Evolutionary conservation across 2,329 filamentous ascomycete species (phyloP), one percentile per base, ranked within the genome.

Genomic region (Stenocarpella maydis): DNA sequence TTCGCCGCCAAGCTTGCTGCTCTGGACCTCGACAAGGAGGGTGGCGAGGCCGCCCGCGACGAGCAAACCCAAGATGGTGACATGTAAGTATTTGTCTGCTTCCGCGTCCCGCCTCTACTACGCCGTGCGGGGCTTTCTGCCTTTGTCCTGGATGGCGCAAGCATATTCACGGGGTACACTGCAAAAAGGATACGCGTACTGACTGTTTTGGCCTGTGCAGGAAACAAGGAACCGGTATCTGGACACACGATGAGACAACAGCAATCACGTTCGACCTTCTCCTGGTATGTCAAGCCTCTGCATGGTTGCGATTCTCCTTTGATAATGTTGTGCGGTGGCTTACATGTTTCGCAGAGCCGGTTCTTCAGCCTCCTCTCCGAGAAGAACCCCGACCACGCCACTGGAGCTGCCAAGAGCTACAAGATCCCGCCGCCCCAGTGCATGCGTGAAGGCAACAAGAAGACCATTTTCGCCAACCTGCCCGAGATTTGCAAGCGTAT

Each of bases 401-500:
- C 93, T 72, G 93, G 90, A 80, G 94, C 94, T 74, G 90, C 91
- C 78, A 96, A 94, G 87, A 97, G 92, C 82, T 99, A 98, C 90
- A 98, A 98, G 90, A 99, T 99, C 76, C 96, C 96, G 65, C 96
- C 96, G 65, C 96, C 96, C 63, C 96, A 99, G 86, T 98, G 96
- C 85, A 90, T 98, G 79, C 95, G 96, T 85, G 96, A 99, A 94
- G 96, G 96, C 81, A 99, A 99, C 90, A 97, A 97, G 90, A 97
- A 97, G 91, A 99, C 96, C 72, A 97, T 99, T 78, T 99, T 99
- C 78, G 96, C 95, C 86, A 99, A 99, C 86, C 96, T 99, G 79
- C 90, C 94, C 80, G 96, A 99, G 80, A 98, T 99, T 78, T 97
- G 94, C 88, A 97, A 97, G 88, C 91, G 95, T 77, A 98, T 99